phyloP scores from a whole-genome alignment of 768 basidiomycete species.

The Steccherinum ochraceum region DNA sequence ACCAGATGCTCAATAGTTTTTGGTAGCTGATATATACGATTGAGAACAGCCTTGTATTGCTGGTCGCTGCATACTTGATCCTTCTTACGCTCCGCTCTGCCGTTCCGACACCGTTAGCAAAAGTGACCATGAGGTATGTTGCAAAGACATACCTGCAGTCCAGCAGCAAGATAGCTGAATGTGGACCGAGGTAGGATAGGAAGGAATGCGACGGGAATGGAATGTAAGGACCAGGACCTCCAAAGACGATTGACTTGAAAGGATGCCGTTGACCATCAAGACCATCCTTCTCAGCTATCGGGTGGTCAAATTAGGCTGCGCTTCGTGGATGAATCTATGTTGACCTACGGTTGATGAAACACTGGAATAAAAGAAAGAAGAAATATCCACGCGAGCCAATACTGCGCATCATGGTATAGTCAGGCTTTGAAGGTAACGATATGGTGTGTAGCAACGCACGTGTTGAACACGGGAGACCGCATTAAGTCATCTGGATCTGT shows the following conservation, averaged over 20 bases:
- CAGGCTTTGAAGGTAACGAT: background rate
- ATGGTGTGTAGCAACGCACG: slow-evolving; percentile 35
- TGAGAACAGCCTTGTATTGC: slow-evolving; percentile 73
- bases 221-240: slow-evolving; percentile 70
- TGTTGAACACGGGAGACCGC: slow-evolving; percentile 60
- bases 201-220: slow-evolving; percentile 79
- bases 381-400: slow-evolving; percentile 87
- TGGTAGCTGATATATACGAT: slow-evolving; percentile 55
- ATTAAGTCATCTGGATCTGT: slow-evolving; percentile 81
- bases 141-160: slow-evolving; percentile 64
- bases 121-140: background rate
- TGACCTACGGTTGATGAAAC: slow-evolving; percentile 70
- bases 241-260: slow-evolving; percentile 69
- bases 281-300: slow-evolving; percentile 68
- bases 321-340: slow-evolving; percentile 1
- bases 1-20: slow-evolving; percentile 72
- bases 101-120: slow-evolving; percentile 2
- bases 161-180: slow-evolving; percentile 64
- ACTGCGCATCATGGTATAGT: slow-evolving; percentile 29
- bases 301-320: slow-evolving; percentile 6
- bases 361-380: slow-evolving; percentile 92
- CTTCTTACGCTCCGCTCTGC: slow-evolving; percentile 80
- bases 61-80: slow-evolving; percentile 69
- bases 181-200: slow-evolving; percentile 74
- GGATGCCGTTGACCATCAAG: slow-evolving; percentile 59